A percentile compares a stretch with the other conserved stretches of the same genome.
These are phyloP conservation scores for Apiotrichum akiyoshidainum DNA, from an alignment of 1,284 basidiomycete species.

Conservation along the genomic window DNA sequence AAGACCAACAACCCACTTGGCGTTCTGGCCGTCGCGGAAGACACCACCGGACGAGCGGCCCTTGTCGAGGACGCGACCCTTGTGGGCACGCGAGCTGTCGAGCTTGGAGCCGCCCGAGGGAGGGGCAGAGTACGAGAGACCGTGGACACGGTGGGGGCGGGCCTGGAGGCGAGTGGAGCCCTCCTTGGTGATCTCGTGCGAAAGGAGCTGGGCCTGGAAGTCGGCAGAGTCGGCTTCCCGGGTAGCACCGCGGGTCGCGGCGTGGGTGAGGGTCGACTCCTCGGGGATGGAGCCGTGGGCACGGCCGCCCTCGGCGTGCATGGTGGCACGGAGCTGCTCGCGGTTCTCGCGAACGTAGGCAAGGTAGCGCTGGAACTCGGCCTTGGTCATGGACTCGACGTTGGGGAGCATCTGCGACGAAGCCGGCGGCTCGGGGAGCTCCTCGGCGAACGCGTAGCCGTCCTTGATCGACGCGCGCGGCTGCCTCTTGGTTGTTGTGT, in stretches of 20 bases:
- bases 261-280: slow-evolving; percentile 17
- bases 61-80: slow-evolving; percentile 23
- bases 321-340: slow-evolving; percentile 14
- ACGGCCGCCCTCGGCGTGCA: background rate
- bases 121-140: slow-evolving; percentile 39
- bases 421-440: slow-evolving; percentile 3
- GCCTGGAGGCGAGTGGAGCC: slow-evolving; percentile 24
- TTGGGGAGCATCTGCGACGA: slow-evolving; percentile 31
- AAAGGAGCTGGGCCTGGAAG: slow-evolving; percentile 29
- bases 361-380: slow-evolving; percentile 43
- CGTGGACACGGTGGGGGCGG: slow-evolving; percentile 34
- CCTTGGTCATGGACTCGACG: slow-evolving; percentile 43
- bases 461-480: background rate
- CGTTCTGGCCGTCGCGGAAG: slow-evolving; percentile 30
- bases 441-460: slow-evolving; percentile 2
- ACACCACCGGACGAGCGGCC: slow-evolving; percentile 12
- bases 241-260: slow-evolving; percentile 1
- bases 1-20: slow-evolving; percentile 40
- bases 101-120: slow-evolving; percentile 11
- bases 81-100: slow-evolving; percentile 15
- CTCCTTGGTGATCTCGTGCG: slow-evolving; percentile 12
- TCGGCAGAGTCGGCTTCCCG: slow-evolving; percentile 17
- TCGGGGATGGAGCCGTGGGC: slow-evolving; percentile 8
- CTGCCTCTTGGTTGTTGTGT: background rate
- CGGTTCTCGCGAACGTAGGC: slow-evolving; percentile 29